These are phyloP conservation scores for Saraca asoca DNA, from an alignment of 331 rosid genomes.

Conservation along the genomic window DNA sequence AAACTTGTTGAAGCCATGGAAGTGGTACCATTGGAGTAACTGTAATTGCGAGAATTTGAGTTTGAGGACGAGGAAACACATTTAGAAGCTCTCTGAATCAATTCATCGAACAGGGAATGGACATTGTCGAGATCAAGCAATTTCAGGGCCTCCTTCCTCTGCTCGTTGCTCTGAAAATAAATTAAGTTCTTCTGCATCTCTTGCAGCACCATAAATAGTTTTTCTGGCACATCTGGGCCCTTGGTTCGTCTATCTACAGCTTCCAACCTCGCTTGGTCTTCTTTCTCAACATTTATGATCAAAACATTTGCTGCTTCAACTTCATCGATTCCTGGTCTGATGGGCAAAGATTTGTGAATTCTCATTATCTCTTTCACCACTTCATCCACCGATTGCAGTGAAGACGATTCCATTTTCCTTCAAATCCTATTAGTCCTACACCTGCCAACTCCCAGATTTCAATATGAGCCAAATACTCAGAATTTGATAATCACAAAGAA, in stretches of 20 bases:
- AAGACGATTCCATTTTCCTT: conserved; percentile 53
- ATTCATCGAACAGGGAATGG: conserved; percentile 67
- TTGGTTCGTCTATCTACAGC: conserved; percentile 55
- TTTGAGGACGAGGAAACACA: conserved; percentile 50
- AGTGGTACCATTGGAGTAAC: conserved; percentile 35
- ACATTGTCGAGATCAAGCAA: conserved; percentile 71
- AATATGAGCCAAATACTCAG: conserved; percentile 8
- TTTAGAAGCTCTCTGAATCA: conserved; percentile 76
- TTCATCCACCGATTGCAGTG: conserved; percentile 46
- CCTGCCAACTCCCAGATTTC: conserved; percentile 31
- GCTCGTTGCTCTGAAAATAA: conserved; percentile 56
- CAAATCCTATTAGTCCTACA: not conserved
- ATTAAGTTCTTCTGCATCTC: conserved; percentile 72
- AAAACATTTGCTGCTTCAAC: conserved; percentile 70
- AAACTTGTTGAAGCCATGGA: conserved; percentile 18
- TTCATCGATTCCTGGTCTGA: conserved; percentile 71
- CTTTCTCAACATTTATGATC: conserved; percentile 62
- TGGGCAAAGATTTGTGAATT: conserved; percentile 71
- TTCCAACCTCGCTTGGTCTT: conserved; percentile 62
- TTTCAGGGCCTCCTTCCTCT: conserved; percentile 66
- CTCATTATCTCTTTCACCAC: conserved; percentile 82
- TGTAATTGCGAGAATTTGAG: conserved; percentile 1
- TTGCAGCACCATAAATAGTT: conserved; percentile 65
- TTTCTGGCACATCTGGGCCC: conserved; percentile 58
- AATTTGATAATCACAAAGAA: conserved; percentile 12